These are phyloP conservation scores for Hepatocystis sp. DNA, from an alignment of 169 alveolate genomes.

Conservation along the genomic window DNA sequence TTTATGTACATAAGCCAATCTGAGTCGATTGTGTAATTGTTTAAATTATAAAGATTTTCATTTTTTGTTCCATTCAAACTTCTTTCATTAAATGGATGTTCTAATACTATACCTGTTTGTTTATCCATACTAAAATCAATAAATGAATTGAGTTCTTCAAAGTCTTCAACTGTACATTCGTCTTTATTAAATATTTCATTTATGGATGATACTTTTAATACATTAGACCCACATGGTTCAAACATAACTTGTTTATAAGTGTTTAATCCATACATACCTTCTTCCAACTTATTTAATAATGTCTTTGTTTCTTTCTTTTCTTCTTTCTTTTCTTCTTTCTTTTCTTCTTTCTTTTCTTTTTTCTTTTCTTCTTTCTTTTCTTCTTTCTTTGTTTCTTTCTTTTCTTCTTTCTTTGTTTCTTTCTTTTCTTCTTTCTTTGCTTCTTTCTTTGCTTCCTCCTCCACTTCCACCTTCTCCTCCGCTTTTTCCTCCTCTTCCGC, in stretches of 20 bases:
- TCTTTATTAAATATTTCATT: too few species aligned
- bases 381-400: too few species aligned
- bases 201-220: too few species aligned
- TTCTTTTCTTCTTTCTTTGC: too few species aligned
- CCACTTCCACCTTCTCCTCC: not conserved
- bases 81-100: not conserved
- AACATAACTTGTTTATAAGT: too few species aligned
- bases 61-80: not conserved
- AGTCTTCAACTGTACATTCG: too few species aligned
- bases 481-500: not conserved
- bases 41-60: not conserved
- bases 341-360: not conserved
- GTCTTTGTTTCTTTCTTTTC: too few species aligned
- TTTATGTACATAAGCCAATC: slow-evolving; percentile 66
- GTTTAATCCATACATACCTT: too few species aligned
- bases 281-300: too few species aligned
- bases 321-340: slow-evolving; percentile 29
- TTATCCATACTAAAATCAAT: slow-evolving; percentile 26
- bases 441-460: not conserved
- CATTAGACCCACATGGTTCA: too few species aligned
- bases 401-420: not conserved
- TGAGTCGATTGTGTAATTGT: slow-evolving; percentile 26
- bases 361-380: too few species aligned
- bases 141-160: slow-evolving; percentile 43
- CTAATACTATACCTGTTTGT: slow-evolving; percentile 43